Conservation (phyloP, 345 rosid species). For the Heritiera fomes region DNA sequence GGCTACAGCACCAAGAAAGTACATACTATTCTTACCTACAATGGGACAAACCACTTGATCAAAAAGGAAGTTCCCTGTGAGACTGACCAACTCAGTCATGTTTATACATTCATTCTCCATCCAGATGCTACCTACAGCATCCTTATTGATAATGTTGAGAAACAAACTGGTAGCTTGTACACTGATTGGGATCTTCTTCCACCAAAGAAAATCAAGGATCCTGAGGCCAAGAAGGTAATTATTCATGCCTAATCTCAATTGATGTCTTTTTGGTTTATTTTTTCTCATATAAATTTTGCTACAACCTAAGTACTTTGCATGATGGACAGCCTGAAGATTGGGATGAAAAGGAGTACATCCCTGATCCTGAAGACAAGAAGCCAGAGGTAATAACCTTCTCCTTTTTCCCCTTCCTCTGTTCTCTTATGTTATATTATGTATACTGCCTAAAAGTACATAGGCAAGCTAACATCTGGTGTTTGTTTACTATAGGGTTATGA, state of each 20-base stretch:
- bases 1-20: slow-evolving; percentile 98
- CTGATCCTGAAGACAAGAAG: slow-evolving; percentile 94
- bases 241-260: neutral
- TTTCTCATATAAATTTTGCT: neutral
- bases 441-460: neutral
- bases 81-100: slow-evolving; percentile 91
- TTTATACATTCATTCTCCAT: slow-evolving; percentile 72
- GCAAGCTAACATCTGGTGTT: neutral
- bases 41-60: slow-evolving; percentile 75
- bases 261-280: neutral
- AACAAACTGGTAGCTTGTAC: slow-evolving; percentile 89
- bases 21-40: slow-evolving; percentile 94
- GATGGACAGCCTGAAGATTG: slow-evolving; percentile 90
- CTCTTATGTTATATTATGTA: neutral
- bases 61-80: slow-evolving; percentile 98
- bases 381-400: slow-evolving; percentile 60
- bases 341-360: slow-evolving; percentile 88
- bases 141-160: slow-evolving; percentile 90
- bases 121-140: slow-evolving; percentile 96
- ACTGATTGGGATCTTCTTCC: slow-evolving; percentile 95
- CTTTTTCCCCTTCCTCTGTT: neutral
- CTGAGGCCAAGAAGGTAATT: slow-evolving; percentile 84
- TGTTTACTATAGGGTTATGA: slow-evolving; percentile 68
- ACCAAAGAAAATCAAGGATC: slow-evolving; percentile 87
- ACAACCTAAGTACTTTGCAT: slow-evolving; percentile 5